These are phyloP conservation scores for Spongiforma sp. DNA, from an alignment of 1,284 basidiomycete genomes.

Conservation along the genomic window DNA sequence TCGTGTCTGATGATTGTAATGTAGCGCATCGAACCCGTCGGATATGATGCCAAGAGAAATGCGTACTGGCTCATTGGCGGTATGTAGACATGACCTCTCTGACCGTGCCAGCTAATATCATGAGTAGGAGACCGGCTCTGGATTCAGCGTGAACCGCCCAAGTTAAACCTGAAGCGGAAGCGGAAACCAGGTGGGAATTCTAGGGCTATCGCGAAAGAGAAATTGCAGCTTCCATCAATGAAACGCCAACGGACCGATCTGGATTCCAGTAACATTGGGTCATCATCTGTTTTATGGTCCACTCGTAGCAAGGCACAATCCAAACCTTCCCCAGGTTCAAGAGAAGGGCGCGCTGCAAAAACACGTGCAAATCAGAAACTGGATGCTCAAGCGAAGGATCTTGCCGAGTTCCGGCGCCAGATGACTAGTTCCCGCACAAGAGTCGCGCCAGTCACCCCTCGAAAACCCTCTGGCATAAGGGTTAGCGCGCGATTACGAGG, in stretches of 20 bases:
- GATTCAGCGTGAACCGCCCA: constrained; percentile 78
- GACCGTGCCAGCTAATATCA: constrained; percentile 7
- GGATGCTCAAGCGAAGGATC: constrained; percentile 69
- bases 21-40: constrained; percentile 87
- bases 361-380: constrained; percentile 71
- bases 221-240: constrained; percentile 18
- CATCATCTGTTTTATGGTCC: constrained; percentile 17
- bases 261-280: constrained; percentile 4
- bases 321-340: constrained; percentile 30
- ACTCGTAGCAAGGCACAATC: constrained; percentile 18
- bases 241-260: constrained; percentile 30
- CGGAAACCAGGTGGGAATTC: constrained; percentile 35
- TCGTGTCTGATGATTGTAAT: constrained; percentile 7
- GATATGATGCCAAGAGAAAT: constrained; percentile 82
- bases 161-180: constrained; percentile 65
- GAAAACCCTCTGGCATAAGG: constrained; percentile 59
- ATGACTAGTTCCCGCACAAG: constrained; percentile 32
- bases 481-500: constrained; percentile 70
- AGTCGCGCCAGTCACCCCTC: constrained; percentile 21
- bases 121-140: constrained; percentile 77
- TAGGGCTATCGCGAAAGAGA: constrained; percentile 36
- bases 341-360: constrained; percentile 66
- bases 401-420: constrained; percentile 65
- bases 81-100: constrained; percentile 38
- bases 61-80: constrained; percentile 90